phyloP scores from a whole-genome alignment of 1,284 basidiomycete genomes.

The Anthracocystis panici-leucophaei region DNA sequence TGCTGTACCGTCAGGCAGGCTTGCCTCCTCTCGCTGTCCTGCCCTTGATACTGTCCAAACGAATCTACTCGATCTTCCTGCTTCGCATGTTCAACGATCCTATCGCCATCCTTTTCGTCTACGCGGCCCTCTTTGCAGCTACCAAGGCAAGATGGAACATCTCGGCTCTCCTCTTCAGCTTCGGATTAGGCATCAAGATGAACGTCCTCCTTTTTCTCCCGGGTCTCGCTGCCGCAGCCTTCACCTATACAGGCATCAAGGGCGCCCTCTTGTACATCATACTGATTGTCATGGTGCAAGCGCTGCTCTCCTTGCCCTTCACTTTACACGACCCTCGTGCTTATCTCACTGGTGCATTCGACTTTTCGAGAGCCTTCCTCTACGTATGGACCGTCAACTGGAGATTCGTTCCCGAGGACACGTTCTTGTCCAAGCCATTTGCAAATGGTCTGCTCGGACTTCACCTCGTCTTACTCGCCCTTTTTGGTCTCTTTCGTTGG shows the following conservation, averaged over 20 bases:
- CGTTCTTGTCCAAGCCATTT: slow-evolving; percentile 79
- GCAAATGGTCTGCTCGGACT: slow-evolving; percentile 77
- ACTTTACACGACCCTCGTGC: slow-evolving; percentile 75
- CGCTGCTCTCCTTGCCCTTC: slow-evolving; percentile 80
- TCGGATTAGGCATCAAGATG: slow-evolving; percentile 95
- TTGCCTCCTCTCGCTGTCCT: slow-evolving; percentile 73
- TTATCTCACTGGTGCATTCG: slow-evolving; percentile 85
- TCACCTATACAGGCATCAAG: slow-evolving; percentile 73
- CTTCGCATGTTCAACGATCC: slow-evolving; percentile 96
- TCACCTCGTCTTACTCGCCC: slow-evolving; percentile 76
- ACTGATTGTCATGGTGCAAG: slow-evolving; percentile 71
- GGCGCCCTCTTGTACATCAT: slow-evolving; percentile 19
- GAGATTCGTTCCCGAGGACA: slow-evolving; percentile 83
- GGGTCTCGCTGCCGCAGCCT: slow-evolving; percentile 78
- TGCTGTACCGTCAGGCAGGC: slow-evolving; percentile 53
- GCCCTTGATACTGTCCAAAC: slow-evolving; percentile 85
- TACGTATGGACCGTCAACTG: slow-evolving; percentile 99
- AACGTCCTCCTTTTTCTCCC: slow-evolving; percentile 92
- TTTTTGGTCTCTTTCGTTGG: slow-evolving; percentile 77
- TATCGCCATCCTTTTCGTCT: slow-evolving; percentile 78
- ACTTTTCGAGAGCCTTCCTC: slow-evolving; percentile 87
- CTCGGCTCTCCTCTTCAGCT: slow-evolving; percentile 79
- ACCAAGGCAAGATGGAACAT: slow-evolving; percentile 75
- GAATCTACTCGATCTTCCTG: slow-evolving; percentile 92
- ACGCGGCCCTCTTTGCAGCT: slow-evolving; percentile 71